Percentiles rank a stretch among this genome's conserved stretches.
Evolutionary conservation across 768 basidiomycete species (phyloP).

Genomic region (Agaricus sinodeliciosus): DNA sequence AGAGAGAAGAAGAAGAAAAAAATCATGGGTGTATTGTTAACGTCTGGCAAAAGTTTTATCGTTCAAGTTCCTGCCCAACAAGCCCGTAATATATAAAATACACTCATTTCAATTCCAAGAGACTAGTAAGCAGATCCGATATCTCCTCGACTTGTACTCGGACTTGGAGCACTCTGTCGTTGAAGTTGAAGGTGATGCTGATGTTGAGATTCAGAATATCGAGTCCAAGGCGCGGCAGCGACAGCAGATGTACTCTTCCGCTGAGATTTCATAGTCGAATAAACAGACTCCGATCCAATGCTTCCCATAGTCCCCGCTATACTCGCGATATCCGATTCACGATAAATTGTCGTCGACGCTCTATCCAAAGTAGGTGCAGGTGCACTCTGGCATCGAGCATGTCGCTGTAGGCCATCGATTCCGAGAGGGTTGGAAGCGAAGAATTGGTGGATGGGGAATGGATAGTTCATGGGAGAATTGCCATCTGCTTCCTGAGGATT

Average conservation of each 20-base stretch:
- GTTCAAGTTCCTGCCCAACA: too few species aligned
- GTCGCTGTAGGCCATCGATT: not conserved
- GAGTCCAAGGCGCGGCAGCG: not conserved
- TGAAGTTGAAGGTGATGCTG: slow-evolving; percentile 1
- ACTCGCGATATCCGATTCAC: not conserved
- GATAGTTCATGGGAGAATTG: not conserved
- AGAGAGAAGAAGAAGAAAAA: too few species aligned
- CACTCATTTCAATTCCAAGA: too few species aligned
- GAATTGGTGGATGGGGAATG: not conserved
- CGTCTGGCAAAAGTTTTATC: too few species aligned
- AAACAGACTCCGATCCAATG: not conserved
- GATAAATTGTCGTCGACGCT: not conserved
- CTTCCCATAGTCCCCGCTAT: not conserved
- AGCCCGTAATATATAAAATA: too few species aligned
- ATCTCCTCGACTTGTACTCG: not conserved
- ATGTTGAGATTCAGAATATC: not conserved
- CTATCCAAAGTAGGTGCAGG: not conserved
- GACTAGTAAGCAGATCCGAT: slow-evolving; percentile 2
- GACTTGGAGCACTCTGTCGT: not conserved
- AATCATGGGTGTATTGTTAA: too few species aligned
- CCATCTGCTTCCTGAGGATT: not conserved
- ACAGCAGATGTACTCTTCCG: slow-evolving; percentile 1
- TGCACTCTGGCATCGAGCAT: slow-evolving; percentile 1
- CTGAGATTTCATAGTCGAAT: not conserved
- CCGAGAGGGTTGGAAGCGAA: not conserved